Evolutionary conservation across 352 stramenopile species (phyloP).

Genomic region (Pythium guiyangense): DNA sequence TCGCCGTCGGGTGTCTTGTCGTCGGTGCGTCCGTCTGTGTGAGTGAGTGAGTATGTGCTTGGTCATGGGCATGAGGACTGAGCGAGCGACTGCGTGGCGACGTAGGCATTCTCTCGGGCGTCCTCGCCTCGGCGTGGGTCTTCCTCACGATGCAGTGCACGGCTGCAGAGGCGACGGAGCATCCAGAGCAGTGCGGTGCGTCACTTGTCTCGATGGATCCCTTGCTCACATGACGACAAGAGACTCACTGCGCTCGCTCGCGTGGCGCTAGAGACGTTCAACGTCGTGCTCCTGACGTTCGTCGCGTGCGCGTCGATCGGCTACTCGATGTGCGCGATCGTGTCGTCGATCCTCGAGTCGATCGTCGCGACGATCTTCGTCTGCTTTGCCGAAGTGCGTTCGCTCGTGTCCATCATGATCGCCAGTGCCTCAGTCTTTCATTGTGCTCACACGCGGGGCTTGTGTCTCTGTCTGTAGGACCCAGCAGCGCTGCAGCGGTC

Average conservation of each 20-base stretch:
- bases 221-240: not conserved
- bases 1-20: slow-evolving; percentile 68
- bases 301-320: slow-evolving; percentile 63
- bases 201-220: slow-evolving; percentile 5
- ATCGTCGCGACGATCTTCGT: slow-evolving; percentile 86
- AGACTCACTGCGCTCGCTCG: not conserved
- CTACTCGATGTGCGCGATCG: slow-evolving; percentile 82
- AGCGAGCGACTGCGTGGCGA: not conserved
- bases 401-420: not conserved
- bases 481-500: slow-evolving; percentile 61
- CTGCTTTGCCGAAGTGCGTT: slow-evolving; percentile 82
- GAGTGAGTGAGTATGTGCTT: not conserved
- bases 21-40: slow-evolving; percentile 42
- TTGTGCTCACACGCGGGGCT: not conserved
- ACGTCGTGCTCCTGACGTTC: slow-evolving; percentile 76
- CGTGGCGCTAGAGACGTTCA: slow-evolving; percentile 66
- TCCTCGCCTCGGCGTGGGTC: slow-evolving; percentile 67
- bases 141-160: slow-evolving; percentile 73
- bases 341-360: slow-evolving; percentile 80
- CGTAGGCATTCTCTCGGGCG: slow-evolving; percentile 60
- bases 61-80: not conserved
- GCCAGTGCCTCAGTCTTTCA: not conserved
- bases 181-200: slow-evolving; percentile 61
- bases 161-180: slow-evolving; percentile 24
- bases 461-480: slow-evolving; percentile 28